Percentiles rank a stretch among this genome's conserved stretches.
Evolutionary conservation across 1,284 basidiomycete species (phyloP).

Genomic region (Fomitiporia mediterranea): DNA sequence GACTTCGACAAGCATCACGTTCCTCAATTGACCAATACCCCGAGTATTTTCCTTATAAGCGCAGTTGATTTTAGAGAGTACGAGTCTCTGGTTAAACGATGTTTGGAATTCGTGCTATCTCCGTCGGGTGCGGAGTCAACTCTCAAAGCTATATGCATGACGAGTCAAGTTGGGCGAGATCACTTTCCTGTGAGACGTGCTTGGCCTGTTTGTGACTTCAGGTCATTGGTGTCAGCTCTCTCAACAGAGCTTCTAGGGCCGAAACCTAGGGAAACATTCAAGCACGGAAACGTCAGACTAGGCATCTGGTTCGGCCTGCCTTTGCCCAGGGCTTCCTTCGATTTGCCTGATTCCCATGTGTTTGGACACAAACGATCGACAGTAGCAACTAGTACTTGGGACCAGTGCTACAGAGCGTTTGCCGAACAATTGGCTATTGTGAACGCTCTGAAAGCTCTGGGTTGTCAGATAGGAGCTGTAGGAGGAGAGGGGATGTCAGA

Average conservation of each 20-base stretch:
- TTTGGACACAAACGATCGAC: not conserved
- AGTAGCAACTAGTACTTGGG: not conserved
- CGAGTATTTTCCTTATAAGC: slow-evolving; percentile 9
- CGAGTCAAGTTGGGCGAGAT: slow-evolving; percentile 17
- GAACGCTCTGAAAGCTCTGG: not conserved
- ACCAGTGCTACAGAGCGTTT: not conserved
- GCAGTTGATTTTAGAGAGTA: slow-evolving; percentile 4
- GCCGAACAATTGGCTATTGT: not conserved
- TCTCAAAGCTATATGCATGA: slow-evolving; percentile 14
- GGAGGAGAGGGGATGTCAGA: slow-evolving; percentile 11
- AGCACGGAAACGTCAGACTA: not conserved
- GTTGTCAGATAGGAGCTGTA: not conserved
- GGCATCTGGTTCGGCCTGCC: slow-evolving; percentile 8
- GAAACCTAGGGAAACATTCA: not conserved
- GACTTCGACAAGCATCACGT: not conserved
- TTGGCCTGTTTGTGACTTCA: not conserved
- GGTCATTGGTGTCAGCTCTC: not conserved
- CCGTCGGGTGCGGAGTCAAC: not conserved
- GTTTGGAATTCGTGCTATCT: slow-evolving; percentile 1
- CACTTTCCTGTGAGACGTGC: slow-evolving; percentile 12
- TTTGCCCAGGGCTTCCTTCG: not conserved
- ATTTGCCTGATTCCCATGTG: not conserved
- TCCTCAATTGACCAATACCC: not conserved
- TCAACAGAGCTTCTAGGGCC: not conserved
- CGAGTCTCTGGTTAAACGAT: not conserved